Base-by-base conservation (phyloP, 305 asterid genomes). In the Euphrasia arctica region DNA sequence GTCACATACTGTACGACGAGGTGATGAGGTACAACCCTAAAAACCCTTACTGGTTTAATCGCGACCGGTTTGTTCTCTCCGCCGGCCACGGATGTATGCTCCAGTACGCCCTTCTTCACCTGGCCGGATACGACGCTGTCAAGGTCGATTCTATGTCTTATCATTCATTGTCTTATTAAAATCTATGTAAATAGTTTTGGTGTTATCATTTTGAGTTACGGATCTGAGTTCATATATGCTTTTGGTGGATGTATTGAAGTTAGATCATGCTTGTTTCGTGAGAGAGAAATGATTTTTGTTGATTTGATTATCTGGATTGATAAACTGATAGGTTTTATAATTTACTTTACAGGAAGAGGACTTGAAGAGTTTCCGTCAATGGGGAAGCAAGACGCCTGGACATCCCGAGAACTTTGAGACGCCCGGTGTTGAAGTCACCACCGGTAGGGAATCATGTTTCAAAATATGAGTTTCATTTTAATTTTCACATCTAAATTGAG, bases 81-180 rank as follows among this genome's bases (percentile, higher is more conserved):
- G 99, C 99, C 48, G 99, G 99, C 10, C 99, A 93, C 68, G 99
- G 99, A 0, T 90, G 97, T 77, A 93, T 93, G 99, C 95, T 93
- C 1, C 99, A 90, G 85, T 93, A 93, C 78, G 99, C 99, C 27
- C 82, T 93, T 71, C 96, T 93, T 73, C 97, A 93, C 67, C 82
- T 93, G 5, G 97, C 99, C 54, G 99, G 99, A 32, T 93, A 82
- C 65, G 99, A 93, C 52, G 47, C 96, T 70, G 97, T 93, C 68
- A 76, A 80, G 97, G 99, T 93, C 36, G 22, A 48, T 54, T 54
- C 58, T 41, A 28, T 51, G 5, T 25, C 66, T 36, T 64, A 3
- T 56, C 0, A 15, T 39, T 66, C 2, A n/a, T 31, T 43, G 22
- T 18, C 22, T 18, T 18, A 18, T 18, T 18, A 18, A 18, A 18